These are phyloP conservation scores for Emmonsia crescens DNA, from an alignment of 2,329 filamentous ascomycete species.

Conservation along the genomic window DNA sequence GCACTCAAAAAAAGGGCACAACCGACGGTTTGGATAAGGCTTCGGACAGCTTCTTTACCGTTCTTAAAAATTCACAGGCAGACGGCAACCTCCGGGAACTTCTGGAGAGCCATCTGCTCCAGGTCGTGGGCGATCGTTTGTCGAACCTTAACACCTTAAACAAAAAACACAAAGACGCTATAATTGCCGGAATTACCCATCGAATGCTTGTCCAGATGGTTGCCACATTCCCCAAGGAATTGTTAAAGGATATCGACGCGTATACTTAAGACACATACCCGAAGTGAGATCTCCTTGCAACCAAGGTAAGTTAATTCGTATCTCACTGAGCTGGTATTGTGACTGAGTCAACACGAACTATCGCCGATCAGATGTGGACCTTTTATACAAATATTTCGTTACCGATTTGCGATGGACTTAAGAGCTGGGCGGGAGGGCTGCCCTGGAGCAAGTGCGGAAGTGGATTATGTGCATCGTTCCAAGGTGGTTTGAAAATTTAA, in stretches of 20 bases:
- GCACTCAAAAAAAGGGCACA: not conserved
- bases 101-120: not conserved
- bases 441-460: too few relatives aligned
- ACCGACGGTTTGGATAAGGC: not conserved
- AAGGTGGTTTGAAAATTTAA: too few relatives aligned
- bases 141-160: not conserved
- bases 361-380: too few relatives aligned
- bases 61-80: not conserved
- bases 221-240: not conserved
- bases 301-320: not conserved
- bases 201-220: not conserved
- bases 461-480: too few relatives aligned
- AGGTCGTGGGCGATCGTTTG: not conserved
- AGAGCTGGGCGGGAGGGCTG: too few relatives aligned
- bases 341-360: too few relatives aligned
- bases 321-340: too few relatives aligned
- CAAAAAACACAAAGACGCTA: not conserved
- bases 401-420: too few relatives aligned
- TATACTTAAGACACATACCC: not conserved
- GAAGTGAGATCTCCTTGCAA: not conserved
- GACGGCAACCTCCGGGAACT: not conserved
- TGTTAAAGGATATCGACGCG: not conserved
- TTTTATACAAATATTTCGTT: too few relatives aligned
- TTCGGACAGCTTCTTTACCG: not conserved
- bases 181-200: not conserved